Evolutionary conservation across 116 monocot species (phyloP), one percentile per base, ranked within the genome.

Genomic region (Zostera marina): DNA sequence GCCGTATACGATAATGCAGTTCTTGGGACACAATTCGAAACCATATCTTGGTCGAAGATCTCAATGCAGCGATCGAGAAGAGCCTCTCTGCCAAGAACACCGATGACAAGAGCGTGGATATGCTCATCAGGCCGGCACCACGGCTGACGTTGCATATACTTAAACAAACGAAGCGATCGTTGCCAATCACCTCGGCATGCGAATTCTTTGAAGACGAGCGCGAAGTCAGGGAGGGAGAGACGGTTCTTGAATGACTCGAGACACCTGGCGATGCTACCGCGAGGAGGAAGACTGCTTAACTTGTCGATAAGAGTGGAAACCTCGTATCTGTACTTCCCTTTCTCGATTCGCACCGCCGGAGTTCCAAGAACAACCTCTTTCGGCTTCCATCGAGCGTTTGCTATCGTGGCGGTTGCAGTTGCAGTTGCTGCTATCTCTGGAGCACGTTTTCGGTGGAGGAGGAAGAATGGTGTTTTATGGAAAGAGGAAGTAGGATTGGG

Each of bases 41-140:
- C 77, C 82, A 94, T 82, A 52, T 94, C 94, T 38, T 43, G 52
- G 53, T 73, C 63, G 66, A 94, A 94, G 41, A 94, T 76, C 25
- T 94, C 88, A 41, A 72, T 77, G 64, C 74, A 74, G 55, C 85
- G 84, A 21, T 79, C 75, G 7, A 94, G 84, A 44, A 94, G 79
- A 17, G 58, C 63, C 46, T 88, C 83, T 22, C 85, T 74, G 39
- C 82, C 84, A 41, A 94, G 80, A 19, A 84, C 75, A 23, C 77
- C 79, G 65, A 94, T 88, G 52, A 94, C 60, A 57, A 94, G 76
- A 13, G 94, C 84, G 66, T 94, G 78, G 66, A 94, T 84, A 60
- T 88, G 94, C 80, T 94, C 94, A 69, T 85, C 74, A 49, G 88
- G 94, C 39, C 88, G 79, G 76, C 88, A 88, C 94, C 88, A 88